Percentiles rank a stretch among this genome's conserved stretches.
phyloP scores from a whole-genome alignment of 495 filamentous ascomycete species.

The Wilcoxina mikolae region DNA sequence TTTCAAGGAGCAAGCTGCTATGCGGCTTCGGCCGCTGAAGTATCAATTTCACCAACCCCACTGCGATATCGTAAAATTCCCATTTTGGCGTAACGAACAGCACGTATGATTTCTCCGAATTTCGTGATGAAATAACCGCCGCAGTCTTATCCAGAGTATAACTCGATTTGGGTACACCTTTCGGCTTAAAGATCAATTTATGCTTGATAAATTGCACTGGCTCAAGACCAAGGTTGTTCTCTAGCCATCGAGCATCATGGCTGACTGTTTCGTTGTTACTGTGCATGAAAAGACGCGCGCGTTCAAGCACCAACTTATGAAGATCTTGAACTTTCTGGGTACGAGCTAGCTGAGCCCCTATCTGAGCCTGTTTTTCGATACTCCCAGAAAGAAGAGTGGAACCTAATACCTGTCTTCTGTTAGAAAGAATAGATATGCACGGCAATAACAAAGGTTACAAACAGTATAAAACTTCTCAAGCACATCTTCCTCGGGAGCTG shows the following conservation, averaged over 20 bases:
- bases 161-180: conserved; percentile 12
- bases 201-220: conserved; percentile 60
- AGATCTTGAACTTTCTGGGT: conserved; percentile 29
- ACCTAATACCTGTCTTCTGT: conserved; percentile 5
- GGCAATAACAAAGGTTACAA: not conserved
- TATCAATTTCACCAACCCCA: conserved; percentile 62
- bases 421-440: not conserved
- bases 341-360: not conserved
- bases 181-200: conserved; percentile 52
- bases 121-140: conserved; percentile 11
- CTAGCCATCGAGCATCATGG: conserved; percentile 76
- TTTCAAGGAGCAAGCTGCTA: conserved; percentile 72
- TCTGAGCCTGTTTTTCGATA: not conserved
- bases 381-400: not conserved
- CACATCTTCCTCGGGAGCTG: conserved; percentile 71
- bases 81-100: conserved; percentile 50
- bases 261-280: conserved; percentile 53
- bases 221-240: conserved; percentile 66
- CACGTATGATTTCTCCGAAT: conserved; percentile 32
- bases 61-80: conserved; percentile 79
- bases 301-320: conserved; percentile 66
- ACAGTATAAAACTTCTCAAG: conserved; percentile 69
- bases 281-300: conserved; percentile 73
- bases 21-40: conserved; percentile 72
- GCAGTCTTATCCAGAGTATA: conserved; percentile 21